These are phyloP conservation scores for Candida piceae DNA, from an alignment of 805 yeast genomes.

Conservation along the genomic window DNA sequence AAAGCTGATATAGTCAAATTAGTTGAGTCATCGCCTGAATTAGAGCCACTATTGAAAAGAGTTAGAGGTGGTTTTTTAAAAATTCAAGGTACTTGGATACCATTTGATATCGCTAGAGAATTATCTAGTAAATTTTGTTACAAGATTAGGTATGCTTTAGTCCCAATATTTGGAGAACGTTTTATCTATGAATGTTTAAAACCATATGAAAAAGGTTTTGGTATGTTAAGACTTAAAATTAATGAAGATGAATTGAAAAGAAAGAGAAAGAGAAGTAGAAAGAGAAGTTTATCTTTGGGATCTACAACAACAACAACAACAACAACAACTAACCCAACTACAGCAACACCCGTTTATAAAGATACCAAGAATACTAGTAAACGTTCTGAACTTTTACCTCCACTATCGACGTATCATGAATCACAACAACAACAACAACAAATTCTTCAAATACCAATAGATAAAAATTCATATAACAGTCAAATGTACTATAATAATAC, in stretches of 20 bases:
- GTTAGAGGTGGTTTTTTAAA: constrained; percentile 88
- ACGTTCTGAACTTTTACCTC: too few species aligned
- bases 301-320: too few species aligned
- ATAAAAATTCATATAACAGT: too few species aligned
- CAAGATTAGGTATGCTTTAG: constrained; percentile 65
- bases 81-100: constrained; percentile 94
- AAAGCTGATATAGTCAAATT: constrained; percentile 77
- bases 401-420: too few species aligned
- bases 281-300: background rate
- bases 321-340: too few species aligned
- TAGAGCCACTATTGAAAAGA: constrained; percentile 59
- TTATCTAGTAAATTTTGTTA: constrained; percentile 74
- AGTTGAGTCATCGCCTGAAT: constrained; percentile 59
- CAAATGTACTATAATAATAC: background rate
- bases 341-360: too few species aligned
- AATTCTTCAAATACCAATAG: too few species aligned
- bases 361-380: too few species aligned
- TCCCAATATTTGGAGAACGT: constrained; percentile 73
- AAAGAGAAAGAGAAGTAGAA: constrained; percentile 17
- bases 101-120: constrained; percentile 59
- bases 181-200: constrained; percentile 59
- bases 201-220: constrained; percentile 61
- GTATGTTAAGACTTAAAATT: constrained; percentile 45
- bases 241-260: constrained; percentile 24
- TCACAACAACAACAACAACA: too few species aligned